phyloP scores from a whole-genome alignment of 129 eudicot genomes.

The Daucus carota region DH1_v3.0 NC_030384.2:24539001-24539500 shows the following conservation, averaged over 20 bases:
- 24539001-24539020: slow-evolving; percentile 39
- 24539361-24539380: neutral
- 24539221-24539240: neutral
- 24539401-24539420: neutral
- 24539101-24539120: too few species aligned
- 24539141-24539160: neutral
- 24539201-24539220: neutral
- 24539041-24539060: slow-evolving; percentile 16
- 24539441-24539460: neutral
- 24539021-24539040: slow-evolving; percentile 4
- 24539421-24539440: neutral
- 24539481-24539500: slow-evolving; percentile 10
- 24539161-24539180: too few species aligned
- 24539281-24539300: neutral
- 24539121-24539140: too few species aligned
- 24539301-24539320: neutral
- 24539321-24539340: neutral
- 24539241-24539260: neutral
- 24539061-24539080: slow-evolving; percentile 24
- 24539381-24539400: neutral
- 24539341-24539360: neutral
- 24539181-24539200: neutral
- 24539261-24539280: neutral
- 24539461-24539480: neutral
- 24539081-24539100: slow-evolving; percentile 9